Conservation (phyloP, 2,329 filamentous ascomycete genomes). For the Colletotrichum costaricense region DNA sequence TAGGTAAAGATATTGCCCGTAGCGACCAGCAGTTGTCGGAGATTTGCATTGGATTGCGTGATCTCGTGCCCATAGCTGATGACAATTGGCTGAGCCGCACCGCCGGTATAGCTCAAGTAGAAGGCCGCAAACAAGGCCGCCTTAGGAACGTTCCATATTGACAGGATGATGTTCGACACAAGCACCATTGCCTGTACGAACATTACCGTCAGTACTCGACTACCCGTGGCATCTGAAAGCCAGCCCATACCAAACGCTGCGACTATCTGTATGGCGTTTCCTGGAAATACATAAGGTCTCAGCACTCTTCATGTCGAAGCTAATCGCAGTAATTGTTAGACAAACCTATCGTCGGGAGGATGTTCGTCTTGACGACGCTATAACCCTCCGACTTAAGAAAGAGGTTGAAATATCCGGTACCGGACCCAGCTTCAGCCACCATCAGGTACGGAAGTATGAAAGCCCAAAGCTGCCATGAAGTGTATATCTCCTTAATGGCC, state of each 20-base stretch:
- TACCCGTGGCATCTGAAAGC: background rate
- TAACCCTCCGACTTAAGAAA: background rate
- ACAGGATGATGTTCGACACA: background rate
- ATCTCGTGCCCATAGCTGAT: constrained; percentile 22
- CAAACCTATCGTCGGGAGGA: background rate
- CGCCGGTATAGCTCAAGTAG: constrained; percentile 14
- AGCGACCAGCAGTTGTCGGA: background rate
- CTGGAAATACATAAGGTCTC: background rate
- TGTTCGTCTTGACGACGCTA: background rate
- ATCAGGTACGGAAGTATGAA: background rate
- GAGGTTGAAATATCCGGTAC: background rate
- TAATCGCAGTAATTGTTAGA: background rate
- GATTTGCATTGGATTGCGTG: constrained; percentile 17
- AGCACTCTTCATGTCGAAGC: background rate
- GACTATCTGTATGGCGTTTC: background rate
- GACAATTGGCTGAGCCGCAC: constrained; percentile 7
- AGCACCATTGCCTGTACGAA: background rate
- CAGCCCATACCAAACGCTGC: background rate
- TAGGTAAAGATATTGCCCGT: background rate
- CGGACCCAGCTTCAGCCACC: background rate
- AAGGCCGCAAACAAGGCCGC: background rate
- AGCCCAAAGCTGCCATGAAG: background rate
- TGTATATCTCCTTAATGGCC: background rate
- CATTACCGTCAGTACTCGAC: background rate
- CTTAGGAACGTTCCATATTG: background rate